Evolutionary conservation across 2,329 filamentous ascomycete genomes (phyloP).

Genomic region (Scytalidium sp.): DNA sequence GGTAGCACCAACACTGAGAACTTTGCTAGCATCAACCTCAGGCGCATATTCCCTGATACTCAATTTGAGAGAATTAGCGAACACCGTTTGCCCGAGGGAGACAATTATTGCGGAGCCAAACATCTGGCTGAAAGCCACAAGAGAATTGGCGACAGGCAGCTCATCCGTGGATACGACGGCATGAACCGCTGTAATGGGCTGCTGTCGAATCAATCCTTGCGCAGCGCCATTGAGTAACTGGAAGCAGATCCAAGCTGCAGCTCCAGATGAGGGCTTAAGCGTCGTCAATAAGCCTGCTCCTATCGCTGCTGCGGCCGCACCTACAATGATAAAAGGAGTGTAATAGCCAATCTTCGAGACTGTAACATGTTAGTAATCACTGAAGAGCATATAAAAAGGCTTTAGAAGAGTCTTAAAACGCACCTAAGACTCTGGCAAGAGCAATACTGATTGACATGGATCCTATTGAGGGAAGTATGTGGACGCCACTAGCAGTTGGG

Average conservation of each 20-base stretch:
- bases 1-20: slow-evolving; percentile 39
- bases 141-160: slow-evolving; percentile 29
- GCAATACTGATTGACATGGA: slow-evolving; percentile 11
- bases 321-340: slow-evolving; percentile 26
- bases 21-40: slow-evolving; percentile 23
- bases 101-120: slow-evolving; percentile 29
- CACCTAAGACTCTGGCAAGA: slow-evolving; percentile 17
- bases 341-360: slow-evolving; percentile 28
- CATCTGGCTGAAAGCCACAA: slow-evolving; percentile 31
- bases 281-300: slow-evolving; percentile 31
- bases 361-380: slow-evolving; percentile 12
- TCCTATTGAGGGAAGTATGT: slow-evolving; percentile 19
- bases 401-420: slow-evolving; percentile 11
- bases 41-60: slow-evolving; percentile 31
- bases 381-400: slow-evolving; percentile 1
- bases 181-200: slow-evolving; percentile 31
- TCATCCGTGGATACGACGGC: slow-evolving; percentile 21
- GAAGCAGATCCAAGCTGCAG: slow-evolving; percentile 18
- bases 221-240: slow-evolving; percentile 20
- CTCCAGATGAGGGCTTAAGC: slow-evolving; percentile 15
- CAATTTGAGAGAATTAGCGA: slow-evolving; percentile 18
- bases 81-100: slow-evolving; percentile 27
- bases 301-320: slow-evolving; percentile 26
- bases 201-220: slow-evolving; percentile 17
- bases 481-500: slow-evolving; percentile 22